Base-by-base conservation (phyloP, 163 green algal species). In the Prototheca cutis region DNA sequence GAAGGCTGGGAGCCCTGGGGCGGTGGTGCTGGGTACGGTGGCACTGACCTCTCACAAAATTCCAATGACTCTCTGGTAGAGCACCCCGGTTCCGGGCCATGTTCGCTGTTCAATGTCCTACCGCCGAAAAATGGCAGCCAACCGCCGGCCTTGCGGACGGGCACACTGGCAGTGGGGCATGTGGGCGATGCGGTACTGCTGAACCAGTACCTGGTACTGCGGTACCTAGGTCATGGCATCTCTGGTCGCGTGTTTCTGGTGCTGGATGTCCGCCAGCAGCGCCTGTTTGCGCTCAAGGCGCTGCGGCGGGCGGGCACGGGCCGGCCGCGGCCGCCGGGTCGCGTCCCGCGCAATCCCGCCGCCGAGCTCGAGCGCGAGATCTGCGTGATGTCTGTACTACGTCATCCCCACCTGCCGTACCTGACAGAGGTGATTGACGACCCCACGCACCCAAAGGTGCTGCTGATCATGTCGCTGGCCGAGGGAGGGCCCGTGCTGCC, bases 181-280 rank as follows among this genome's bases (percentile, higher is more conserved):
- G 13, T 75, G 25, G 32, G 47, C 0, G 85, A 84, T 3, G 81
- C 72, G 60, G 86, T 85, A 51, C 83, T 91, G 70, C 74, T 91
- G 15, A 94, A 94, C 55, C 80, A 93, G 59, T 95, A 91, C 70
- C 58, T 89, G 36, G 73, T 95, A 21, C 74, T 95, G 34, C 88
- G 87, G 69, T 89, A 83, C 69, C 65, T 95, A 23, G 87, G 87
- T 10, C 58, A 67, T 6, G 86, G 86, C 18, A 80, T 79, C 15
- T 90, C 72, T 45, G 85, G 85, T 17, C 83, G 83, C 27, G 87
- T 95, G 3, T 91, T 86, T 68, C 73, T 95, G 25, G 89, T 78
- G 75, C 75, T 95, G 58, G 82, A 90, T 63, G 79, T 83, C 3
- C 58, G 76, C 1, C 81, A 89, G 65, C 77, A 80, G 27, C 66